Conservation (phyloP, 177 flowering plant species). For the Vitis hybrid region DNA sequence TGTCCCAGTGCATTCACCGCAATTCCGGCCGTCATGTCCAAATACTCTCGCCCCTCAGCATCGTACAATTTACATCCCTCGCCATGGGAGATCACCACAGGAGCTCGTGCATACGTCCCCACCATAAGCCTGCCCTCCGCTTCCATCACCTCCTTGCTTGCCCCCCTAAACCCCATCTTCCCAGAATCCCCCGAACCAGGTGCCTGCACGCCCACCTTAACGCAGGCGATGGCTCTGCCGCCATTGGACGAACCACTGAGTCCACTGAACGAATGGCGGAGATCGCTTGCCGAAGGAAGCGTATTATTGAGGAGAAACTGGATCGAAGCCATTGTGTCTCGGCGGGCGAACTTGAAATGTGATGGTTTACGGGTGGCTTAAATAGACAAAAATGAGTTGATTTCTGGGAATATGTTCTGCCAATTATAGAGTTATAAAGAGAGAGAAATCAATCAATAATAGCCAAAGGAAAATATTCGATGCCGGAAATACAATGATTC, state of each 20-base stretch:
- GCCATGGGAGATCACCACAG: slow-evolving; percentile 64
- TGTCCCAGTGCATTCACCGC: slow-evolving; percentile 95
- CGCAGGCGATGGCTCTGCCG: slow-evolving; percentile 24
- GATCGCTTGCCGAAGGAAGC: too few relatives aligned
- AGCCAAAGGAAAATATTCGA: too few relatives aligned
- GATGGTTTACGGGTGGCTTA: too few relatives aligned
- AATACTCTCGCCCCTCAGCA: slow-evolving; percentile 77
- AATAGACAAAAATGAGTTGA: too few relatives aligned
- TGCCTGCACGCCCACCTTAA: slow-evolving; percentile 27
- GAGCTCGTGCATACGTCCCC: slow-evolving; percentile 74
- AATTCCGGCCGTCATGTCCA: slow-evolving; percentile 82
- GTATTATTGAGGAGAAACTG: too few relatives aligned
- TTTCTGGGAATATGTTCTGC: too few relatives aligned
- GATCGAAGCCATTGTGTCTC: too few relatives aligned
- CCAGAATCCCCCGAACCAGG: slow-evolving; percentile 5
- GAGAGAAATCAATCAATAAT: too few relatives aligned
- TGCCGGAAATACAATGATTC: too few relatives aligned
- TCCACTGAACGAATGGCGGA: too few relatives aligned
- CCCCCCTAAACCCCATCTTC: slow-evolving; percentile 18
- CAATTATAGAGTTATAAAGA: too few relatives aligned
- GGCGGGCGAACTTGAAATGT: too few relatives aligned
- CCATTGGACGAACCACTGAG: neutral
- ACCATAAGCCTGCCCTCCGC: slow-evolving; percentile 57
- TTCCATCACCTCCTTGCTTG: slow-evolving; percentile 55
- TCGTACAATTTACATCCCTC: slow-evolving; percentile 83